Percentiles rank a stretch among this genome's conserved stretches.
phyloP scores from a whole-genome alignment of 768 basidiomycete genomes.

The Filobasidium wieringae region DNA sequence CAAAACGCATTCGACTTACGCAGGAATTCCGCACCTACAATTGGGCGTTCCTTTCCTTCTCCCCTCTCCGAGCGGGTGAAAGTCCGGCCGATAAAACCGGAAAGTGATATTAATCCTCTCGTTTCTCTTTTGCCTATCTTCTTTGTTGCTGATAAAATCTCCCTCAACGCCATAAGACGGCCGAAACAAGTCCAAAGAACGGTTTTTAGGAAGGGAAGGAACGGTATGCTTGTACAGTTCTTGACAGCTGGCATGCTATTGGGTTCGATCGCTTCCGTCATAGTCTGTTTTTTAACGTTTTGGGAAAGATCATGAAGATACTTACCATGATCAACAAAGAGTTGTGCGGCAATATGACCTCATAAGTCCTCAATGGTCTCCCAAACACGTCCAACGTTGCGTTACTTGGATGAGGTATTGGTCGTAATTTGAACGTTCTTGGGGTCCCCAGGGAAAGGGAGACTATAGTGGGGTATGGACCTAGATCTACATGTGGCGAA shows the following conservation, averaged over 20 bases:
- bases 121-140: conserved; percentile 24
- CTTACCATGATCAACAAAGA: conserved; percentile 29
- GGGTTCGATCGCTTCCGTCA: too few relatives aligned
- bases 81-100: conserved; percentile 31
- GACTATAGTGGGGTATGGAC: conserved; percentile 38
- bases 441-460: conserved; percentile 38
- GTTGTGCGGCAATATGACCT: conserved; percentile 35
- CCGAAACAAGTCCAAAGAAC: conserved; percentile 34
- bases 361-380: conserved; percentile 32
- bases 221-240: conserved; percentile 39
- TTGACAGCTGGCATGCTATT: conserved; percentile 33
- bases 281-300: background rate
- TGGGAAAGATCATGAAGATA: background rate
- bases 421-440: conserved; percentile 33
- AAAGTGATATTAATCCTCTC: conserved; percentile 38
- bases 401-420: background rate
- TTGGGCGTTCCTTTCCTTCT: conserved; percentile 31
- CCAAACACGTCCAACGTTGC: background rate
- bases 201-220: conserved; percentile 20
- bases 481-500: conserved; percentile 26
- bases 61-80: conserved; percentile 21
- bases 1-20: conserved; percentile 18
- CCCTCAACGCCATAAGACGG: conserved; percentile 22
- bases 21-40: conserved; percentile 36
- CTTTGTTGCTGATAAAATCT: conserved; percentile 16